Evolutionary conservation across 2,329 filamentous ascomycete species (phyloP), one percentile per base, ranked within the genome.

Genomic region (Talaromyces sp.): DNA sequence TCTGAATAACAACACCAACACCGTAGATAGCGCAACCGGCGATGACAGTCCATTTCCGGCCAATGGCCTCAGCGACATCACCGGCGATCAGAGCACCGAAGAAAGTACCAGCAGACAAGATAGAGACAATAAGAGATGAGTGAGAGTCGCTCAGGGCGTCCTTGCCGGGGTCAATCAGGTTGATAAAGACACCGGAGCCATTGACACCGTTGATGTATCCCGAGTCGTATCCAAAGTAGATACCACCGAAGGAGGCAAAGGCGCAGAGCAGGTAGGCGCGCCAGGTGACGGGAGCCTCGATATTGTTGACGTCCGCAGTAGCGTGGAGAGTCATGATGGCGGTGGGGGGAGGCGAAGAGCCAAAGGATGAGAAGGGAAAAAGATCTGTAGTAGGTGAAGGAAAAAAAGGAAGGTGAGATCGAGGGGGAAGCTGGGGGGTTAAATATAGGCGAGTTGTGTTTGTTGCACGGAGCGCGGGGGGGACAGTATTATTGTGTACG

Each of bases 21-120:
- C 83, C 81, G 82, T 91, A 96, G 78, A 93, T 83, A 14, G 73
- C 3, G 72, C 91, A 95, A 65, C 89, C 90, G 3, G 75, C n/a
- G 62, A 92, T 87, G 75, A 92, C 85, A 65, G 89, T 90, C 73
- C 82, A 85, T 69, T 75, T 74, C 66, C 76, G 76, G 62, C 91
- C 91, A 61, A 90, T 86, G 75, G 81, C 84, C 74, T 95, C 91
- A 66, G 90, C 85, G 65, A 93, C 73, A 73, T 92, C 89, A 81
- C 90, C 90, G 62, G 89, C 90, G 64, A 91, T 86, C 67, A 94
- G 71, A 61, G 91, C 88, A 73, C 90, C 87, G 64, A 92, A 89
- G 83, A 93, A 94, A 69, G 90, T 92, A 75, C 87, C 85, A 72
- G 82, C 85, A 40, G 90, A 93, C 60, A 94, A 85, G 68, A 94